Percentiles rank a stretch among this genome's conserved stretches.
Evolutionary conservation across 2,329 filamentous ascomycete species (phyloP).

Genomic region (Diplodia mutila): DNA sequence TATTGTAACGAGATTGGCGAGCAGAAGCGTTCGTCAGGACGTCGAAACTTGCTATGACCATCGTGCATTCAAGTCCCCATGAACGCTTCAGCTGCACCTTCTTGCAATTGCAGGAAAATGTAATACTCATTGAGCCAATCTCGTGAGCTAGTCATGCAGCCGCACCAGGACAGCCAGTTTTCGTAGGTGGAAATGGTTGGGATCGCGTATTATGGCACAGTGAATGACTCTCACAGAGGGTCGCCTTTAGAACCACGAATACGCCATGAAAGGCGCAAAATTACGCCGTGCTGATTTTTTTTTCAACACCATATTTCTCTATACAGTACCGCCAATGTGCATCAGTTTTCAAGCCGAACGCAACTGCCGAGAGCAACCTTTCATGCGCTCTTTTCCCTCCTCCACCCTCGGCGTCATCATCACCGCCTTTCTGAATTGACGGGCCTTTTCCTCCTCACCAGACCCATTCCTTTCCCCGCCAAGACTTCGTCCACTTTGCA

Average conservation of each 20-base stretch:
- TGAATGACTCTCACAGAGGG: background rate
- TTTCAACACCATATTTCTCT: background rate
- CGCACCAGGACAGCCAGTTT: background rate
- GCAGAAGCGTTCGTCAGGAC: background rate
- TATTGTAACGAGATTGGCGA: background rate
- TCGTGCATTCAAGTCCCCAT: background rate
- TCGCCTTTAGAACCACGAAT: background rate
- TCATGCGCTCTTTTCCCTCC: background rate
- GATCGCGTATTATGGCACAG: background rate
- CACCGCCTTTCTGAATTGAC: background rate
- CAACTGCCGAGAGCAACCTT: background rate
- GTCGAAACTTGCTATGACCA: background rate
- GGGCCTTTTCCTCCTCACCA: background rate
- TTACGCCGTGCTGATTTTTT: background rate
- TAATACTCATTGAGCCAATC: background rate
- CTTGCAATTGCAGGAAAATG: background rate
- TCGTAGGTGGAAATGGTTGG: background rate
- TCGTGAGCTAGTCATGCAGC: background rate
- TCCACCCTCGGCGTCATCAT: background rate
- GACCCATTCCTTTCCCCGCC: background rate
- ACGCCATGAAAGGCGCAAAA: background rate
- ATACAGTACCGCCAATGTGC: background rate
- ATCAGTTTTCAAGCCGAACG: background rate
- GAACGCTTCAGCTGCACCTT: background rate
- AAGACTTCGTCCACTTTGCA: background rate